Evolutionary conservation across 2,329 filamentous ascomycete genomes (phyloP).

Genomic region (Diaporthe sp.): DNA sequence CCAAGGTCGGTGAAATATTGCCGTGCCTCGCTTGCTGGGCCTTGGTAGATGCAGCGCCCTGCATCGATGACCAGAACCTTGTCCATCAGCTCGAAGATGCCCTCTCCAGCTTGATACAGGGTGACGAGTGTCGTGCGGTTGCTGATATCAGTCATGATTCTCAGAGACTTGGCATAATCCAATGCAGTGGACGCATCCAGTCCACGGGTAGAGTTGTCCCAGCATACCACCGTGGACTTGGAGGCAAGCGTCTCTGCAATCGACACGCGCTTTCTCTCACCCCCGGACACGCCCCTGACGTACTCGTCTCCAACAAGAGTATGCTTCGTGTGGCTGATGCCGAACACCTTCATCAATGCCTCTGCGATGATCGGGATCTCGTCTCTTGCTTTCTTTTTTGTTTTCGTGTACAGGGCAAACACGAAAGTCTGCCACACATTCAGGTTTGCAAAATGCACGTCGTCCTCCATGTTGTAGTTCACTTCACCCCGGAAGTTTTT

Average conservation of each 20-base stretch:
- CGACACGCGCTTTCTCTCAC: conserved; percentile 80
- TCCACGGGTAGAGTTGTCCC: conserved; percentile 79
- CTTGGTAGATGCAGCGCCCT: conserved; percentile 78
- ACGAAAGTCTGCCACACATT: conserved; percentile 76
- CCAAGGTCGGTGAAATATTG: conserved; percentile 77
- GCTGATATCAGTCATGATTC: conserved; percentile 77
- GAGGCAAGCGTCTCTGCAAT: conserved; percentile 79
- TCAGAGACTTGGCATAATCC: conserved; percentile 75
- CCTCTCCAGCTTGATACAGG: conserved; percentile 74
- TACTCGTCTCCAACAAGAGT: conserved; percentile 79
- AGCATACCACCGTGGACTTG: conserved; percentile 75
- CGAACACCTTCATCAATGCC: conserved; percentile 75
- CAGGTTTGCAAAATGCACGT: conserved; percentile 78
- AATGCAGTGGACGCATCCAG: conserved; percentile 76
- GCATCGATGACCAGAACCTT: conserved; percentile 78
- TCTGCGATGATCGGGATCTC: conserved; percentile 71
- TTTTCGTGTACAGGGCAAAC: conserved; percentile 77
- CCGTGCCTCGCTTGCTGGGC: conserved; percentile 72
- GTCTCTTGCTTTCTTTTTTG: conserved; percentile 73
- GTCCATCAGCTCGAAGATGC: conserved; percentile 75
- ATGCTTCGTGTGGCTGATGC: conserved; percentile 76
- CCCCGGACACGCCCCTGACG: conserved; percentile 72
- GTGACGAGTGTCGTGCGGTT: conserved; percentile 72
- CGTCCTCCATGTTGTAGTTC: conserved; percentile 73
- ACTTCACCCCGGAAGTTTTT: conserved; percentile 72